Evolutionary conservation across 2,329 filamentous ascomycete species (phyloP).

Genomic region (Colletotrichum destructivum): DNA sequence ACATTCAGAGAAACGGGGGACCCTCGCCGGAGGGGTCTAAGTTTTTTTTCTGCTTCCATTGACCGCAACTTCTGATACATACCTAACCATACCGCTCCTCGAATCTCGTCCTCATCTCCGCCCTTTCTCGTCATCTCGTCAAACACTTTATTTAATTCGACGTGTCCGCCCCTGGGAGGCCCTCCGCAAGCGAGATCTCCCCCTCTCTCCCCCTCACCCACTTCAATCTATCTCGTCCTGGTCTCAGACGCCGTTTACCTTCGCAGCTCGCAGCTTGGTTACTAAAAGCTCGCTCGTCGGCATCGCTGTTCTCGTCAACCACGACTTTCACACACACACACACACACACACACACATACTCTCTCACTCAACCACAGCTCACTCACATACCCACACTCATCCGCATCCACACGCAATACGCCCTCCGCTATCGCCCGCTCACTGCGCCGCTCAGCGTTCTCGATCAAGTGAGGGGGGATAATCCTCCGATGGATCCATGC

Average conservation of each 20-base stretch:
- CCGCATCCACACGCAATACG: neutral
- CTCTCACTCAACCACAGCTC: neutral
- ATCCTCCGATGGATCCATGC: conserved; percentile 37
- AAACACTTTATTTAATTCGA: conserved; percentile 18
- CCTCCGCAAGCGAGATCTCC: conserved; percentile 18
- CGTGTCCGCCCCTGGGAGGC: conserved; percentile 24
- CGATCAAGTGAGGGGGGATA: conserved; percentile 28
- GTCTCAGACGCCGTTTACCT: conserved; percentile 17
- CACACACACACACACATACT: neutral
- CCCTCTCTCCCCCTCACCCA: neutral
- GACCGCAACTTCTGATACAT: conserved; percentile 36
- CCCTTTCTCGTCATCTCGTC: conserved; percentile 35
- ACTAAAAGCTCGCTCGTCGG: conserved; percentile 39
- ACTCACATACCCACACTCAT: neutral
- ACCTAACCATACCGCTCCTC: conserved; percentile 11
- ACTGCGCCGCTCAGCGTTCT: conserved; percentile 3
- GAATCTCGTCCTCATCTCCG: conserved; percentile 33
- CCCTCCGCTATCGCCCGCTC: conserved; percentile 1
- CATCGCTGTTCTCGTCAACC: conserved; percentile 6
- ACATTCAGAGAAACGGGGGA: conserved; percentile 21
- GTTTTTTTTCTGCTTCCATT: conserved; percentile 12
- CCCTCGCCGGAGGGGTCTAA: conserved; percentile 20
- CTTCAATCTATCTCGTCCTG: too few species aligned
- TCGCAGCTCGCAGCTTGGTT: conserved; percentile 39
- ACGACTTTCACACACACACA: neutral